Percentiles rank a stretch among this genome's conserved stretches.
Evolutionary conservation across 495 filamentous ascomycete genomes (phyloP).

Genomic region (Echria macrotheca): DNA sequence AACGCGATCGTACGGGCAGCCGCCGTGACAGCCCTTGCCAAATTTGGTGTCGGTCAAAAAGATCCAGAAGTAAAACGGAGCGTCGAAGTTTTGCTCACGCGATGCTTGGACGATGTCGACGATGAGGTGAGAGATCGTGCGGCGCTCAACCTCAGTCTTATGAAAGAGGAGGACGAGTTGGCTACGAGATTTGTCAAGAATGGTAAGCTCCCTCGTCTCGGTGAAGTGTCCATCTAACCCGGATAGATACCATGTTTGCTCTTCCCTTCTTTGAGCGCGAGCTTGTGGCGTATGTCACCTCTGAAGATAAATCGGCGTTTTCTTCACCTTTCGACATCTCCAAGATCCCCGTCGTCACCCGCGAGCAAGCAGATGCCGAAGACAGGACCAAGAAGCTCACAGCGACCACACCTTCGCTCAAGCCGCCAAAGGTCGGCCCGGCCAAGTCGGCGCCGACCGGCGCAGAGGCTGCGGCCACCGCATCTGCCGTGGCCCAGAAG

Average conservation of each 20-base stretch:
- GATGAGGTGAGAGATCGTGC: slow-evolving; percentile 97
- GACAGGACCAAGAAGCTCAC: slow-evolving; percentile 95
- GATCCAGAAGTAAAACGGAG: slow-evolving; percentile 94
- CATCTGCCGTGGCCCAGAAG: slow-evolving; percentile 74
- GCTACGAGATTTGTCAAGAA: slow-evolving; percentile 86
- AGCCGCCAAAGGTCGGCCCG: slow-evolving; percentile 79
- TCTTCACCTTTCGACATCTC: slow-evolving; percentile 81
- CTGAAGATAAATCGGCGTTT: slow-evolving; percentile 79
- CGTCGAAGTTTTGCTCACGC: slow-evolving; percentile 83
- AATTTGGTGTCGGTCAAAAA: slow-evolving; percentile 96
- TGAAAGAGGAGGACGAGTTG: slow-evolving; percentile 78
- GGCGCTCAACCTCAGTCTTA: slow-evolving; percentile 84
- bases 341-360: slow-evolving; percentile 86
- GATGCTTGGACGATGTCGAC: slow-evolving; percentile 94
- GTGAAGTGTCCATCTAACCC: slow-evolving; percentile 26
- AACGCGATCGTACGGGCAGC: slow-evolving; percentile 95
- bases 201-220: slow-evolving; percentile 46
- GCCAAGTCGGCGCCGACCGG: slow-evolving; percentile 66
- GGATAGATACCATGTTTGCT: slow-evolving; percentile 75
- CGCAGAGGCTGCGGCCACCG: slow-evolving; percentile 65
- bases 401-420: slow-evolving; percentile 85
- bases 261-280: slow-evolving; percentile 96
- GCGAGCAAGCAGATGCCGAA: slow-evolving; percentile 95
- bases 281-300: slow-evolving; percentile 95
- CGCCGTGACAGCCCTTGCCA: slow-evolving; percentile 90